phyloP scores from a whole-genome alignment of 768 basidiomycete species.

The Trametes gibbosa region DNA sequence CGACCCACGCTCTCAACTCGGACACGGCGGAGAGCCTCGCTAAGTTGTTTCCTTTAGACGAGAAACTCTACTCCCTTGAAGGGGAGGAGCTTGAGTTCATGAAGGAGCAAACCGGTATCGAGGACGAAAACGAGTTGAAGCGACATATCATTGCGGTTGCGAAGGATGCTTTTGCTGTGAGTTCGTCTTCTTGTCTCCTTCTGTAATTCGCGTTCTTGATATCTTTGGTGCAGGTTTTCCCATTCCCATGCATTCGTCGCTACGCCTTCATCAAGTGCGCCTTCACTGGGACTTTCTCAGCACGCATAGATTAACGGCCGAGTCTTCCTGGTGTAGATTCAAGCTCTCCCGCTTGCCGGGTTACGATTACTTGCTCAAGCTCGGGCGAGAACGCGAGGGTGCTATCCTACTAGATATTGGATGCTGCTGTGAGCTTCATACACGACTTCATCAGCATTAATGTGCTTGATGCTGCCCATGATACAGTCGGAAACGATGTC shows the following conservation, averaged over 20 bases:
- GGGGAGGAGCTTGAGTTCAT: slow-evolving; percentile 20
- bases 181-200: background rate
- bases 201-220: background rate
- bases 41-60: background rate
- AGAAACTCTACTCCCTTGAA: background rate
- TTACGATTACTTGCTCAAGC: slow-evolving; percentile 31
- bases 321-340: slow-evolving; percentile 11
- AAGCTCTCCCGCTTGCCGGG: slow-evolving; percentile 26
- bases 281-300: background rate
- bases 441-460: background rate
- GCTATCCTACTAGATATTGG: slow-evolving; percentile 45
- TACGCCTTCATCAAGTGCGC: slow-evolving; percentile 14
- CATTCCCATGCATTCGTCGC: slow-evolving; percentile 25
- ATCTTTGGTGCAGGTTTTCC: slow-evolving; percentile 9
- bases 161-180: slow-evolving; percentile 25
- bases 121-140: slow-evolving; percentile 27
- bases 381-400: slow-evolving; percentile 35
- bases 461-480: background rate
- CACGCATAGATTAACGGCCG: background rate
- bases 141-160: slow-evolving; percentile 27
- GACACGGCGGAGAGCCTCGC: background rate
- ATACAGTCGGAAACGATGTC: slow-evolving; percentile 41
- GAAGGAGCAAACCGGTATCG: slow-evolving; percentile 27
- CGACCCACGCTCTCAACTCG: background rate
- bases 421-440: slow-evolving; percentile 40